A percentile compares a stretch with the other conserved stretches of the same genome.
phyloP scores from a whole-genome alignment of 2,329 filamentous ascomycete species.

The Immersiporthe knoxdaviesiana region DNA sequence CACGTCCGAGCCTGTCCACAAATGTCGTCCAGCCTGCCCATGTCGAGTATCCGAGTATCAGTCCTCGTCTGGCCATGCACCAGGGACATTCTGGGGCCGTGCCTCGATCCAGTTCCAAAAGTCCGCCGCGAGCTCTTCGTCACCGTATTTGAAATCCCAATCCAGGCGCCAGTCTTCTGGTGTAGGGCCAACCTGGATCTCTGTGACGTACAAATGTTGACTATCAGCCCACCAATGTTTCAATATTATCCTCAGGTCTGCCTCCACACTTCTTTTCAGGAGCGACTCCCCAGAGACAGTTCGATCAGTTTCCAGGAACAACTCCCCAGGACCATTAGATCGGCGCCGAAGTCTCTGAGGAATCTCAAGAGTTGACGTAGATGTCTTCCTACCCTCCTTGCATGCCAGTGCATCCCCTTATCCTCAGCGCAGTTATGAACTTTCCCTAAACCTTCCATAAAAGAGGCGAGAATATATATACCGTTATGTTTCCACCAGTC shows the following conservation, averaged over 20 bases:
- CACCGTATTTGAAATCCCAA: background rate
- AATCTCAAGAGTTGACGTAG: background rate
- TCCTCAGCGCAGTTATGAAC: accelerated
- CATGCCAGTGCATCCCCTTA: no score
- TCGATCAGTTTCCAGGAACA: no score
- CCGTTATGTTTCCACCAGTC: background rate
- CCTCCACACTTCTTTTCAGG: background rate
- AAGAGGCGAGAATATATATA: background rate
- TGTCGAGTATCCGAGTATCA: background rate
- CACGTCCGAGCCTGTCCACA: background rate
- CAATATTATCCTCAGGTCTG: no score
- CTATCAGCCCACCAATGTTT: no score
- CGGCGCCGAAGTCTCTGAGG: background rate
- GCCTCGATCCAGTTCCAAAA: constrained; percentile 12
- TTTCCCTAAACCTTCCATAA: background rate
- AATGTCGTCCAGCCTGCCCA: background rate
- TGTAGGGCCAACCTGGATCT: background rate
- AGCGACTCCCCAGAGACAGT: background rate
- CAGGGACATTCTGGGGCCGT: background rate
- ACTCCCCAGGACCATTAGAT: background rate
- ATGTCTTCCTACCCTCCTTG: background rate
- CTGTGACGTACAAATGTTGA: background rate
- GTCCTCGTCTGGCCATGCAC: constrained; percentile 8
- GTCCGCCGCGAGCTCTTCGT: background rate
- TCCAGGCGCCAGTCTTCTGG: constrained; percentile 13